Percentiles rank a stretch among this genome's conserved stretches.
These are phyloP conservation scores for Maudiozyma bulderi DNA, from an alignment of 805 yeast genomes.

Conservation along the genomic window DNA sequence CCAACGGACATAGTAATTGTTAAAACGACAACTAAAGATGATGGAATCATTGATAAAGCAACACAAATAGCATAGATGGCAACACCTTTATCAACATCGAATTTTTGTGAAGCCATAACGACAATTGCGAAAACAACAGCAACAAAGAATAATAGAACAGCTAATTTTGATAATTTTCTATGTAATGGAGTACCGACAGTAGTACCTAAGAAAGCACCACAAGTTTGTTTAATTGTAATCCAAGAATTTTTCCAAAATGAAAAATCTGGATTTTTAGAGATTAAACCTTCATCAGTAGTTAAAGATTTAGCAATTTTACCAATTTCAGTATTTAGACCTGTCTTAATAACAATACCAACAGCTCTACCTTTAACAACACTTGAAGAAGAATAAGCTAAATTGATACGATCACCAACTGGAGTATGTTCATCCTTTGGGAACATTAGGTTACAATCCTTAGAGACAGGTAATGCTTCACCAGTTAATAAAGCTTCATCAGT, in stretches of 20 bases:
- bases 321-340: conserved; percentile 82
- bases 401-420: conserved; percentile 58
- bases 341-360: conserved; percentile 83
- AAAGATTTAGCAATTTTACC: conserved; percentile 92
- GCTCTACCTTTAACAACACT: conserved; percentile 94
- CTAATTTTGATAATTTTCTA: conserved; percentile 64
- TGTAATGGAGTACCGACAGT: conserved; percentile 77
- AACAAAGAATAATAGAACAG: conserved; percentile 57
- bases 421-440: conserved; percentile 25
- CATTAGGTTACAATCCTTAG: conserved; percentile 45
- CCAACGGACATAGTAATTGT: conserved; percentile 96
- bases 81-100: conserved; percentile 66
- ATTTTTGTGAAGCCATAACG: conserved; percentile 76
- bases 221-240: conserved; percentile 40
- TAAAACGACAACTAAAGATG: conserved; percentile 93
- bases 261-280: conserved; percentile 32
- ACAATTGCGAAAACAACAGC: conserved; percentile 83
- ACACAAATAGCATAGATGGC: conserved; percentile 87
- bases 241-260: conserved; percentile 31
- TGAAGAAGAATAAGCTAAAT: conserved; percentile 92
- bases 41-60: conserved; percentile 98
- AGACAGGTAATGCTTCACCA: conserved; percentile 86
- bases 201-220: conserved; percentile 66
- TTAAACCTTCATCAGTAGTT: conserved; percentile 16
- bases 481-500: conserved; percentile 91